Conservation (phyloP, 1,284 basidiomycete genomes). For the Ustilago tritici region DNA sequence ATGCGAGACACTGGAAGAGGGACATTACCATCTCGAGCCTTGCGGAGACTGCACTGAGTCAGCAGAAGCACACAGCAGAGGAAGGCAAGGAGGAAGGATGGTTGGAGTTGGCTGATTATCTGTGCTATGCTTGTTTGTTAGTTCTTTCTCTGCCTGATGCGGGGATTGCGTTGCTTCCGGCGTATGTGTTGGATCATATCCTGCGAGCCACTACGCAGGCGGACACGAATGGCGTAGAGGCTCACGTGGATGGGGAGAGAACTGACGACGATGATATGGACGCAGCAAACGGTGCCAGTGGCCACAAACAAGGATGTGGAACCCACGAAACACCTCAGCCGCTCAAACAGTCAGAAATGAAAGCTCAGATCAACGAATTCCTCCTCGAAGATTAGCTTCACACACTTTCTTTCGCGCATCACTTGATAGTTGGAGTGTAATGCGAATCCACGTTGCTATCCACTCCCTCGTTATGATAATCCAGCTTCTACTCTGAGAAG, state of each 20-base stretch:
- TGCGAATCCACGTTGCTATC: neutral
- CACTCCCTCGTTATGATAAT: neutral
- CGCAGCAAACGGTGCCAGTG: neutral
- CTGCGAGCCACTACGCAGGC: neutral
- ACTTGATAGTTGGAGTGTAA: neutral
- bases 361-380: slow-evolving; percentile 45
- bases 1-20: slow-evolving; percentile 59
- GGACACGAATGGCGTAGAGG: neutral
- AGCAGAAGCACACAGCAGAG: neutral
- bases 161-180: slow-evolving; percentile 21
- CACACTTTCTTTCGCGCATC: neutral
- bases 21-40: slow-evolving; percentile 53
- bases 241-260: neutral
- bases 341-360: slow-evolving; percentile 35
- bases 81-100: neutral
- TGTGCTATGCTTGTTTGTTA: slow-evolving; percentile 39
- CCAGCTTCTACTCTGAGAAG: neutral
- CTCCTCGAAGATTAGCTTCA: slow-evolving; percentile 25
- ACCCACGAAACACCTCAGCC: slow-evolving; percentile 24
- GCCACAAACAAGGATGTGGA: slow-evolving; percentile 5
- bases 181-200: slow-evolving; percentile 21
- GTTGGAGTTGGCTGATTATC: slow-evolving; percentile 29
- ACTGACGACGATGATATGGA: slow-evolving; percentile 8
- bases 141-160: slow-evolving; percentile 18
- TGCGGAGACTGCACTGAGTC: slow-evolving; percentile 18